Percentiles rank a stretch among this genome's conserved stretches.
phyloP scores from a whole-genome alignment of 2,329 filamentous ascomycete genomes.

The Diplodia intermedia region DNA sequence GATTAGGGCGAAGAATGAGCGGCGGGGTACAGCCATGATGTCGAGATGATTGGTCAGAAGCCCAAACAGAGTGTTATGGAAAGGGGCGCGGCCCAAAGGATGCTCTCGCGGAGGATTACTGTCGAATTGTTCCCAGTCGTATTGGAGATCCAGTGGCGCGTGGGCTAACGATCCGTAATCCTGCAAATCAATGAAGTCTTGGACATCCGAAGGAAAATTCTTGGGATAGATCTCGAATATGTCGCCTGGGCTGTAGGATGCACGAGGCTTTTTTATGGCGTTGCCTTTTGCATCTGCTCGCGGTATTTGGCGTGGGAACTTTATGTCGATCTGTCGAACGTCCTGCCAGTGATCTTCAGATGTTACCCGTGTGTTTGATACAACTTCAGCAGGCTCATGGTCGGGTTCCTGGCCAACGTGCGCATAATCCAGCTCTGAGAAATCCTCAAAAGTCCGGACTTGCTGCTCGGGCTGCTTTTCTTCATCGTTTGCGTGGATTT shows the following conservation, averaged over 20 bases:
- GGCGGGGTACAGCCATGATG: slow-evolving; percentile 85
- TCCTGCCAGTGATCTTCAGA: slow-evolving; percentile 87
- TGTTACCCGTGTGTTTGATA: slow-evolving; percentile 75
- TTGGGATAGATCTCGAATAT: slow-evolving; percentile 84
- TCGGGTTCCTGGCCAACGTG: slow-evolving; percentile 28
- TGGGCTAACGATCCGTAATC: slow-evolving; percentile 79
- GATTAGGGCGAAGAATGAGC: slow-evolving; percentile 82
- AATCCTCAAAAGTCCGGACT: slow-evolving; percentile 15
- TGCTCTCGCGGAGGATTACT: slow-evolving; percentile 49
- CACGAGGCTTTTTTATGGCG: slow-evolving; percentile 31
- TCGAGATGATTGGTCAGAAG: slow-evolving; percentile 86
- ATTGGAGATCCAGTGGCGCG: slow-evolving; percentile 63
- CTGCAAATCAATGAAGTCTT: slow-evolving; percentile 79
- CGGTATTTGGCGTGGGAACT: slow-evolving; percentile 41
- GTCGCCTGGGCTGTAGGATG: slow-evolving; percentile 73
- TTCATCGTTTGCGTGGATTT: slow-evolving; percentile 42
- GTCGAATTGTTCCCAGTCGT: slow-evolving; percentile 42
- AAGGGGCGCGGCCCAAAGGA: slow-evolving; percentile 44
- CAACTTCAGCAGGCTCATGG: slow-evolving; percentile 62
- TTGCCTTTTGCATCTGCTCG: slow-evolving; percentile 20
- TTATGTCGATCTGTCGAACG: slow-evolving; percentile 78
- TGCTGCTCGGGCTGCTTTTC: background rate
- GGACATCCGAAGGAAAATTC: slow-evolving; percentile 83
- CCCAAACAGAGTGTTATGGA: slow-evolving; percentile 51
- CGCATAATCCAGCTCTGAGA: slow-evolving; percentile 1